Base-by-base conservation (phyloP, 2,329 filamentous ascomycete genomes). In the Colletotrichum tropicicola region DNA sequence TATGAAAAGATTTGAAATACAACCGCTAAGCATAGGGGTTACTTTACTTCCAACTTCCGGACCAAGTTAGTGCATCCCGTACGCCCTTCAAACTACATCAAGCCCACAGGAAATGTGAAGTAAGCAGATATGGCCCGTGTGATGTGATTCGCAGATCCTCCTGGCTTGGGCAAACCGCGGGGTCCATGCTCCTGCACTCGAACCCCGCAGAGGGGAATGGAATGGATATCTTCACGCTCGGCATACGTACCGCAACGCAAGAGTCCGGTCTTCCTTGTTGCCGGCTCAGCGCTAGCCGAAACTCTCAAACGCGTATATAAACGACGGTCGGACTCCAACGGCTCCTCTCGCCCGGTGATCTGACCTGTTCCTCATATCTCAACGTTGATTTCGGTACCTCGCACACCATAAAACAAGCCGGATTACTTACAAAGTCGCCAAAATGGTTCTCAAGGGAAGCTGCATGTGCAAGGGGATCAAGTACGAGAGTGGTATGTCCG, bases 381-480 rank as follows among this genome's bases (percentile, higher is more conserved):
- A n/a, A n/a, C n/a, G n/a, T n/a, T n/a, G n/a, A n/a, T n/a, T n/a
- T n/a, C n/a, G n/a, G n/a, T n/a, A n/a, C n/a, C n/a, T n/a, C n/a
- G n/a, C n/a, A n/a, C n/a, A n/a, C n/a, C n/a, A n/a, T n/a, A n/a
- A n/a, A n/a, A n/a, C n/a, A n/a, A n/a, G n/a, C n/a, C n/a, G n/a
- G n/a, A n/a, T n/a, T n/a, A n/a, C n/a, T n/a, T n/a, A n/a, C n/a
- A n/a, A n/a, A 27, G 10, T 12, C 21, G 30, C 27, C 43, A 56
- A 32, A 13, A 68, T 68, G 66, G 54, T 56, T 43, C 41, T 68
- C 32, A 55, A 54, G 47, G 77, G 77, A 32, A 77, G 74, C 68
- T 79, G 77, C 71, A 73, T 77, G 71, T 79, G 77, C 65, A 74
- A 76, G 53, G 73, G 74, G 55, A 68, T 78, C 39, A 70, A 71